Evolutionary conservation across 495 filamentous ascomycete species (phyloP), one percentile per base, ranked within the genome.

Genomic region (Xylaria acuta): DNA sequence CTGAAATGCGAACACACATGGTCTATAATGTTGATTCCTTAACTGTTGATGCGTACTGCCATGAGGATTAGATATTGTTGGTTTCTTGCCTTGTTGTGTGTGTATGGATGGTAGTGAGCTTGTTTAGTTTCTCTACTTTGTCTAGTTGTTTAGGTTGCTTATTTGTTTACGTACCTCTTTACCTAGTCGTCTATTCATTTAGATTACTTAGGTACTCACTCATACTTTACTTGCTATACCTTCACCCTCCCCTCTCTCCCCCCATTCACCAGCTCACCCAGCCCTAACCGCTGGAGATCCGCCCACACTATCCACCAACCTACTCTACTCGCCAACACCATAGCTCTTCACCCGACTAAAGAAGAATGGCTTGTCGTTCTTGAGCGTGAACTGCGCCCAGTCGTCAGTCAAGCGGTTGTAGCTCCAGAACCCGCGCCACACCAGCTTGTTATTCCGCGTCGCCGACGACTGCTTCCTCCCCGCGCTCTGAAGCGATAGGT

Each of bases 351-450:
- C 97, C 41, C 96, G 84, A 73, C 93, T 94, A 81, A 94, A 99
- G 73, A 93, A 92, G 82, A 92, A 98, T 1, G 94, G 87, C 77
- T 92, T 91, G 77, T 94, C 92, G 80, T 97, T 93, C 79, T 90
- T 92, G 72, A 95, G 82, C 22, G 87, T 85, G 82, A 98, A 98
- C 81, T 93, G 92, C 0, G 87, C 93, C 92, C 94, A 93, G 80
- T 97, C 95, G 77, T 95, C 94, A 25, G 94, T 95, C 74, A 97
- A 82, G 75, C 86, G 86, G 76, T 97, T 97, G 75, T 96, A 97
- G 81, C 90, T 94, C 92, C 93, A 97, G 81, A 92, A 97, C 0
- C 93, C 92, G 79, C 91, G 91, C 97, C 97, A 98, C 0, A 82
- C 82, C 43, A 99, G 79, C 82, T 95, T 97, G 60, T 93, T 97